These are phyloP conservation scores for Onygenales sp. DNA, from an alignment of 2,329 filamentous ascomycete genomes.

Conservation along the genomic window DNA sequence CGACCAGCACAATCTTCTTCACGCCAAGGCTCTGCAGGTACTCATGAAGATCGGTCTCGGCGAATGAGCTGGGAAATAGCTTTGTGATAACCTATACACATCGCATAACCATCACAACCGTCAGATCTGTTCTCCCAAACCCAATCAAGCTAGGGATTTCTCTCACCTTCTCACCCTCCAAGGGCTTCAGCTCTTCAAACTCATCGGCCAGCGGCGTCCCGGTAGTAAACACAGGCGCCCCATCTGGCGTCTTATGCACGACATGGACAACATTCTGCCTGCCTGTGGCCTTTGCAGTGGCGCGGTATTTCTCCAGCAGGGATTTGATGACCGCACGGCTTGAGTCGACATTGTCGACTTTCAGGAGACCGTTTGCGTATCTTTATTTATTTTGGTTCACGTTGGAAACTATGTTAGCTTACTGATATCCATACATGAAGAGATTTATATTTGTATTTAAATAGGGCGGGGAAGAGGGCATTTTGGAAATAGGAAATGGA, in stretches of 20 bases:
- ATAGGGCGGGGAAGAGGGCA: neutral
- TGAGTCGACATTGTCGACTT: constrained; percentile 43
- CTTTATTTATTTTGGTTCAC: constrained; percentile 11
- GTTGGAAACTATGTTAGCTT: neutral
- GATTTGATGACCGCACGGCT: constrained; percentile 48
- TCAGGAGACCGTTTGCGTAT: constrained; percentile 46
- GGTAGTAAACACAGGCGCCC: constrained; percentile 58
- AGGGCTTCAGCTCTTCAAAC: constrained; percentile 50
- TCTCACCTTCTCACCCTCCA: constrained; percentile 43
- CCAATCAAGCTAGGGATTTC: neutral
- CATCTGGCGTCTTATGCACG: constrained; percentile 48
- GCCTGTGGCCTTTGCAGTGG: constrained; percentile 30
- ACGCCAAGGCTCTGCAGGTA: constrained; percentile 41
- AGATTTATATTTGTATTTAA: neutral
- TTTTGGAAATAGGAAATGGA: neutral
- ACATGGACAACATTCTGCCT: constrained; percentile 50
- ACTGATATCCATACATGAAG: neutral
- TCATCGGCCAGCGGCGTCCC: constrained; percentile 50
- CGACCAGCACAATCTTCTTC: constrained; percentile 50
- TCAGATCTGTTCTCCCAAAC: neutral
- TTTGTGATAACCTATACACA: constrained; percentile 38
- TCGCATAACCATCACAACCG: neutral
- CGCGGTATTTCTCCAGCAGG: constrained; percentile 53
- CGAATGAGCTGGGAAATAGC: constrained; percentile 50
- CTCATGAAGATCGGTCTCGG: constrained; percentile 49